Evolutionary conservation across 2,329 filamentous ascomycete species (phyloP).

Genomic region (Colletotrichum gigasporum): DNA sequence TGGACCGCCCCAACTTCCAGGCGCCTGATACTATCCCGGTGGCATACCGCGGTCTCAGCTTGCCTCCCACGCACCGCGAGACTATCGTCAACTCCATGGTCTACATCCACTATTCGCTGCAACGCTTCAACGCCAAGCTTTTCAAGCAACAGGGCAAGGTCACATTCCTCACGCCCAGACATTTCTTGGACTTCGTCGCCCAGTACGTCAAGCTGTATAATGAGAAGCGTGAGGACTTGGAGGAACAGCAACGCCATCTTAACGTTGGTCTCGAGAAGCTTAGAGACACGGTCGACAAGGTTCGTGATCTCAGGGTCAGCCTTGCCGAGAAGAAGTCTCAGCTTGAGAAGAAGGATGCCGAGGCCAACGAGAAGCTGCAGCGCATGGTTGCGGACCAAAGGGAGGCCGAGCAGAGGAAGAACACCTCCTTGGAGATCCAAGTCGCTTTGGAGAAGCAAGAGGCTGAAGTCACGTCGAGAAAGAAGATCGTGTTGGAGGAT

Average conservation of each 20-base stretch:
- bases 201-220: slow-evolving; percentile 98
- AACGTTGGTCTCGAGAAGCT: slow-evolving; percentile 99
- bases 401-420: slow-evolving; percentile 92
- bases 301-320: slow-evolving; percentile 88
- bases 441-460: slow-evolving; percentile 89
- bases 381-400: slow-evolving; percentile 96
- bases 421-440: slow-evolving; percentile 88
- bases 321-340: slow-evolving; percentile 94
- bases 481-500: slow-evolving; percentile 86
- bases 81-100: slow-evolving; percentile 98
- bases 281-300: slow-evolving; percentile 95
- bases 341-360: slow-evolving; percentile 90
- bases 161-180: slow-evolving; percentile 93
- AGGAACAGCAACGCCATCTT: slow-evolving; percentile 97
- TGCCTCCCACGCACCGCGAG: slow-evolving; percentile 91
- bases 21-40: slow-evolving; percentile 93
- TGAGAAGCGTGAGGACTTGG: slow-evolving; percentile 97
- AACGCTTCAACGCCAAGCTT: slow-evolving; percentile 87
- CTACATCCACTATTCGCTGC: slow-evolving; percentile 95
- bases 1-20: slow-evolving; percentile 86
- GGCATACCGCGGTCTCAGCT: slow-evolving; percentile 83
- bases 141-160: slow-evolving; percentile 91
- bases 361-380: slow-evolving; percentile 97
- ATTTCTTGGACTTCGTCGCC: slow-evolving; percentile 97
- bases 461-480: slow-evolving; percentile 82